Evolutionary conservation across 139 green algal genomes (phyloP), one percentile per base, ranked within the genome.

Genomic region (Diplosphaera chodatii): DNA sequence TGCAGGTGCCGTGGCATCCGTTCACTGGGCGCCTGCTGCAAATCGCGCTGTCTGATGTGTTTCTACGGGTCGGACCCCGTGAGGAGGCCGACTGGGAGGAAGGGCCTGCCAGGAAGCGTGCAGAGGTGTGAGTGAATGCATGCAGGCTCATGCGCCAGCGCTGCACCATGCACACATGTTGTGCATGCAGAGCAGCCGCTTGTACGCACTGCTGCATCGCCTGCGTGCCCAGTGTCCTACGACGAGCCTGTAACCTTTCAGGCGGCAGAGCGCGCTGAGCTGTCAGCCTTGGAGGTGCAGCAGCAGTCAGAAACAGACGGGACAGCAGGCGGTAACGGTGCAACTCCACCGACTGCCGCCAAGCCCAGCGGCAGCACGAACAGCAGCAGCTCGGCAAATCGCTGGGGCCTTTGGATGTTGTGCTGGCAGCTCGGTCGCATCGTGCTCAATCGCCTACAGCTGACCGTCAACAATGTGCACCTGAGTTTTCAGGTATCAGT

Each of bases 311-410:
- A 65, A n/a, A 4, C 22, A n/a, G 40, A 83, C 89, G 48, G 89
- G 85, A 0, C 75, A 88, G 76, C 77, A 93, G 32, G 87, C 88
- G n/a, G 88, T 86, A 18, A 80, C 84, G 22, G 86, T 94, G 83
- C 79, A 91, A 23, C 75, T 81, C 16, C 88, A 88, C n/a, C 31
- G 64, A 32, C 18, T 30, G 33, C 20, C 27, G 16, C 18, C 30
- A 27, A 23, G 8, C 31, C 1, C 21, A 22, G 66, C 22, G 40
- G 67, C 76, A 85, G 55, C 79, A 63, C 40, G 62, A 66, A 66
- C 32, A 48, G 56, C 55, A 63, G 75, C 48, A 25, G 16, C 16
- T 18, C 22, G 48, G 22, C 48, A 3, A 59, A 25, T 59, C 48
- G 48, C 64, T 67, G 71, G 30, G 75, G 77, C 55, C 40, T 83